A percentile compares a stretch with the other conserved stretches of the same genome.
phyloP scores from a whole-genome alignment of 73 alveolate species.

The Tetrahymena borealis region DNA sequence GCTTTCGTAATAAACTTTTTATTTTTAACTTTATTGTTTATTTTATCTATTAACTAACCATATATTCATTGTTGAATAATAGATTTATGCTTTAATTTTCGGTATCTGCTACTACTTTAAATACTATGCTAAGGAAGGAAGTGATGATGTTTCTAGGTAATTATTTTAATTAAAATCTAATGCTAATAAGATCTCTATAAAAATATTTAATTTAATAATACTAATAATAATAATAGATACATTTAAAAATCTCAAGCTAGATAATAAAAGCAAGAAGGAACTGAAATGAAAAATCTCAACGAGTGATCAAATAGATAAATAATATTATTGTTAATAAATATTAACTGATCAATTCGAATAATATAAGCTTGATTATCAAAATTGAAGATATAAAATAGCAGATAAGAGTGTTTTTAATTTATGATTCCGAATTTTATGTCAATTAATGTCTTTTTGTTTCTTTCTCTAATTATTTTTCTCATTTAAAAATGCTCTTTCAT shows the following conservation, averaged over 20 bases:
- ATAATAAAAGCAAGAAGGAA: neutral
- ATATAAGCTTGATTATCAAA: no score
- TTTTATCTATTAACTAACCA: no score
- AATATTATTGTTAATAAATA: neutral
- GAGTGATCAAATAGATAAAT: neutral
- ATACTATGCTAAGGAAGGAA: neutral
- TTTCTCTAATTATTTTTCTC: no score
- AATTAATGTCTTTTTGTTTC: no score
- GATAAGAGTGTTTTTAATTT: no score
- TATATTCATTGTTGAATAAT: neutral
- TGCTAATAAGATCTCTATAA: neutral
- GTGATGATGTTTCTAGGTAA: neutral
- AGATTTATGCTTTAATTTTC: neutral
- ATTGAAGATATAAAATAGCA: no score
- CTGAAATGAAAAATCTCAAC: neutral
- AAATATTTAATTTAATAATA: neutral
- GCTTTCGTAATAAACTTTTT: neutral
- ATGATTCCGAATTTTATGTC: no score
- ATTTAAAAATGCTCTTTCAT: no score
- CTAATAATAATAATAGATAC: neutral
- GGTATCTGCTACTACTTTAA: neutral
- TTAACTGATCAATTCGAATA: no score
- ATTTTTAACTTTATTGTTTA: no score
- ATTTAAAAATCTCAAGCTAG: neutral
- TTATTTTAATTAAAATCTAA: neutral